Base-by-base conservation (phyloP, 148 eudicot genomes). In the Amaranthus cruentus region DNA sequence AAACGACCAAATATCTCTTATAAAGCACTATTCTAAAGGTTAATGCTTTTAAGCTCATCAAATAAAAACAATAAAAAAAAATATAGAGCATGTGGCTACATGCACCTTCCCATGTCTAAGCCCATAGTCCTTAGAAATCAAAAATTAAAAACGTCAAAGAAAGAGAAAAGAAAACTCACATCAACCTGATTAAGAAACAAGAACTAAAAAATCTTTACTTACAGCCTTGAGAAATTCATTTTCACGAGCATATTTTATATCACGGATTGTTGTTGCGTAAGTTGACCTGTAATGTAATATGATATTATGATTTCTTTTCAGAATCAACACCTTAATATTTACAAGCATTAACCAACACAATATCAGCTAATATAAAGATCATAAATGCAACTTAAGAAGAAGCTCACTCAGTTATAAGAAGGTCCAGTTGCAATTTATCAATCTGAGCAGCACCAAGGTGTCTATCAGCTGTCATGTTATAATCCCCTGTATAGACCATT, bases 361-460 rank as follows among this genome's bases (percentile, higher is more conserved):
- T 4, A 53, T 7, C 69, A 74, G 48, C 55, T 18, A 18, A 14
- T 43, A 38, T 46, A 6, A 66, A 61, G 7, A 11, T 3, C 47
- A 15, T 55, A 13, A 57, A 66, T 51, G 52, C 43, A 71, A 76
- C 1, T 68, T 13, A 64, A 2, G 74, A 10, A 74, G 65, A 60
- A 49, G 51, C 92, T 80, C 81, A 91, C 97, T 94, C 98, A 9
- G 98, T 87, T 75, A 94, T 87, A 69, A 94, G 71, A 65, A 94
- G 91, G 83, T 94, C 98, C 83, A 94, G 81, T 79, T 84, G 91
- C 72, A 94, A 83, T 53, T 85, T 80, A 72, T 94, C 98, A 82
- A 94, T 91, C 81, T 94, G 93, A 76, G 97, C 98, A 60, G 97
- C 97, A 66, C 98, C 98, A 75, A 93, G 97, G 84, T 86, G 95